Evolutionary conservation across 768 basidiomycete genomes (phyloP).

Genomic region (Thelephora ganbajun): DNA sequence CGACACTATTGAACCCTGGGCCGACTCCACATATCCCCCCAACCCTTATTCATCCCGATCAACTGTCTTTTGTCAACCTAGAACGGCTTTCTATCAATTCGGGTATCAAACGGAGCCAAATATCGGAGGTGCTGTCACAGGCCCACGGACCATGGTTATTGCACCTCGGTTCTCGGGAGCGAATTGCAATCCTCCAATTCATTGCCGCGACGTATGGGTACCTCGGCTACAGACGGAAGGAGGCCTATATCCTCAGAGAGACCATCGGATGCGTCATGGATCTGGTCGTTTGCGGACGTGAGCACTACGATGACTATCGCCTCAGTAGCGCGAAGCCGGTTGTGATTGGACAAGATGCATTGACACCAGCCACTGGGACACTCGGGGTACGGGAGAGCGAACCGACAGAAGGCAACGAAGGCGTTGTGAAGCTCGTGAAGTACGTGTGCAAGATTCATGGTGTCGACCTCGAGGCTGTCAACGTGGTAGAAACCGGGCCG

Average conservation of each 20-base stretch:
- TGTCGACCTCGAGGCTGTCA: conserved; percentile 64
- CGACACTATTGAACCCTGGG: conserved; percentile 57
- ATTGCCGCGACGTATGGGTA: conserved; percentile 66
- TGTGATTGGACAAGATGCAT: conserved; percentile 22
- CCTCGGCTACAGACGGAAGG: conserved; percentile 78
- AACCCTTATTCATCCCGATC: conserved; percentile 32
- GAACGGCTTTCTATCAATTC: conserved; percentile 59
- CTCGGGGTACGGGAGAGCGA: conserved; percentile 67
- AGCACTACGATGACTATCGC: conserved; percentile 39
- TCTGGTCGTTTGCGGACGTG: conserved; percentile 72
- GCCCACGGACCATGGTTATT: conserved; percentile 82
- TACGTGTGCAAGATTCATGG: conserved; percentile 71
- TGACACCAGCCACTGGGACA: conserved; percentile 29
- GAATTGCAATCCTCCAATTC: conserved; percentile 54
- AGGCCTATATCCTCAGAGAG: conserved; percentile 76
- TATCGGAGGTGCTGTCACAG: conserved; percentile 51
- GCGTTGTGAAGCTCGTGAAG: conserved; percentile 61
- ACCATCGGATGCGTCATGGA: conserved; percentile 77
- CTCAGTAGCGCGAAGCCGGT: background rate
- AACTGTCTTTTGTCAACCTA: conserved; percentile 29
- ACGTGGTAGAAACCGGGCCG: conserved; percentile 20
- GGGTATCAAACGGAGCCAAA: conserved; percentile 53
- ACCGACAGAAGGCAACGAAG: conserved; percentile 66
- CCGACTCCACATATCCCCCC: conserved; percentile 47
- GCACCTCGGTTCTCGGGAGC: conserved; percentile 64